Evolutionary conservation across 805 yeast genomes (phyloP), one percentile per base, ranked within the genome.

Genomic region (Pichia cabralensis): DNA sequence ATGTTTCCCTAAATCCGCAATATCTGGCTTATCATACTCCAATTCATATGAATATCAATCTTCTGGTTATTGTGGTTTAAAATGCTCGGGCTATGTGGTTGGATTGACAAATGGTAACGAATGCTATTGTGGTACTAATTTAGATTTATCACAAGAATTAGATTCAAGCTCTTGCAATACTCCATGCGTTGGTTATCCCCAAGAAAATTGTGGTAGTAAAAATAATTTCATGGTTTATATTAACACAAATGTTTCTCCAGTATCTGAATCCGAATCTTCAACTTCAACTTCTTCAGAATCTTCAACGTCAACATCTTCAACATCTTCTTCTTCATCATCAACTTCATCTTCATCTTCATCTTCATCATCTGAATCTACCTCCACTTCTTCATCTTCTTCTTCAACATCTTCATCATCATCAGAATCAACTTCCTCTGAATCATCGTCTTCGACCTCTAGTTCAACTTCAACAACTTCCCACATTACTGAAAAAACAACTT

Each of bases 111-210:
- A 64, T 37, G 82, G 84, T 6, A 45, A 61, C 17, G 49, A 58
- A 15, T 83, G 94, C 53, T 80, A 67, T 50, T 83, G 94, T 53
- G 88, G 86, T 17, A 58, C 66, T 48, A 43, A 58, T 1, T 36
- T 59, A 11, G 64, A 74, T 5, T 35, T 55, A 7, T 45, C 45
- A 6, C 43, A 40, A 16, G 22, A 36, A 7, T 52, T 50, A 16
- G 43, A 47, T 18, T 31, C 58, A n/a, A 46, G 54, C 28, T 41
- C 55, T 13, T 80, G 88, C 56, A 42, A 50, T 30, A 40, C 45
- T 1, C 33, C 52, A 6, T 84, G 95, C 54, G 47, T 55, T 13
- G 94, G 86, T 7, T 84, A 71, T 56, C 71, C 74, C 5, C 34
- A 46, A 7, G 78, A 78, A 36, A 61, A 46, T n/a, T 84, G 95